Evolutionary conservation across 768 basidiomycete genomes (phyloP).

Genomic region (Rhizopogon roseolus): DNA sequence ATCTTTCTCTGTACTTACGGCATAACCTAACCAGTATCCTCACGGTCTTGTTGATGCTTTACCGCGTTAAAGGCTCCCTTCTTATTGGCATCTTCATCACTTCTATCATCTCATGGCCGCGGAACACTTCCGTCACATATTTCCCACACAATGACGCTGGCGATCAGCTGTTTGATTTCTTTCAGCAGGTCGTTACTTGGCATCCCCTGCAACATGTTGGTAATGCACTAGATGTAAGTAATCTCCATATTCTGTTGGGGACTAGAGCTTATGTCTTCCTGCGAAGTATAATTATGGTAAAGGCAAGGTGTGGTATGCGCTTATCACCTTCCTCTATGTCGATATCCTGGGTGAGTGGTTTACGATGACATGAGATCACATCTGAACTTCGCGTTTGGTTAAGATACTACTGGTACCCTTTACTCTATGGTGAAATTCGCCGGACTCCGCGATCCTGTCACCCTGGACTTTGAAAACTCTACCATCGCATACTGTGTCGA

Average conservation of each 20-base stretch:
- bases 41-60: conserved; percentile 78
- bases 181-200: conserved; percentile 81
- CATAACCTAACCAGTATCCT: conserved; percentile 43
- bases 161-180: conserved; percentile 73
- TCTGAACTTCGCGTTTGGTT: not conserved
- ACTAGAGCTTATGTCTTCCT: conserved; percentile 4
- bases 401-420: conserved; percentile 59
- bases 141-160: conserved; percentile 73
- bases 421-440: conserved; percentile 92
- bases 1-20: conserved; percentile 3
- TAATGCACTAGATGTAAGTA: conserved; percentile 62
- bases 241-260: not conserved
- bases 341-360: conserved; percentile 62
- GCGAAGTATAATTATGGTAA: conserved; percentile 49
- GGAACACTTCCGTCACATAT: conserved; percentile 73
- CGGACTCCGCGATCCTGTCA: conserved; percentile 79
- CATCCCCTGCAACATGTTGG: conserved; percentile 56
- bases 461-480: conserved; percentile 82
- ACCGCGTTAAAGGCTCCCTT: conserved; percentile 79
- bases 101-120: conserved; percentile 86
- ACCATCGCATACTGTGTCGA: conserved; percentile 81
- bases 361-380: conserved; percentile 7
- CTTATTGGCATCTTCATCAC: conserved; percentile 80
- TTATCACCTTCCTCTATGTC: conserved; percentile 87
- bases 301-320: conserved; percentile 81